Evolutionary conservation across 331 rosid species (phyloP).

Genomic region (Quercus tomentella): DNA sequence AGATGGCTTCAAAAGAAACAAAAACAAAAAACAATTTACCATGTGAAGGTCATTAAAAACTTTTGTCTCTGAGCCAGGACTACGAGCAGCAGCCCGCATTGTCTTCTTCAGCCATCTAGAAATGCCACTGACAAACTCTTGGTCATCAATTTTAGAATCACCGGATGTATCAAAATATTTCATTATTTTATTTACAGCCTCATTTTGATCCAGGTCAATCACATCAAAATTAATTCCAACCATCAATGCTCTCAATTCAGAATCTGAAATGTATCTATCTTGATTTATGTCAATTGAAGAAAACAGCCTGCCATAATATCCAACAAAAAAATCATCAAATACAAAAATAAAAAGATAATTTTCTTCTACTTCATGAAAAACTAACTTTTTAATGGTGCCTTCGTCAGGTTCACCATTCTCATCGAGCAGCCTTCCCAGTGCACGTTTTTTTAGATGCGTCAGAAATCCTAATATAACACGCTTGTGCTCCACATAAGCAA

Average conservation of each 20-base stretch:
- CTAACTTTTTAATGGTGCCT: conserved; percentile 50
- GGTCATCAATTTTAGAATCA: conserved; percentile 5
- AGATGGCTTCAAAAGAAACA: conserved; percentile 36
- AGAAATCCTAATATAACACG: conserved; percentile 75
- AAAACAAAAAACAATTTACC: conserved; percentile 1
- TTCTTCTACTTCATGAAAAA: not conserved
- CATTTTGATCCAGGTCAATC: conserved; percentile 56
- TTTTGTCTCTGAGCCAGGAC: conserved; percentile 25
- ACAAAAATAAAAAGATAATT: not conserved
- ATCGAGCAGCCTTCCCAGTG: conserved; percentile 56
- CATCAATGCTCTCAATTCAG: conserved; percentile 73
- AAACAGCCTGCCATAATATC: conserved; percentile 56
- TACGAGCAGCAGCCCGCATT: conserved; percentile 19
- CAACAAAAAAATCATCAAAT: conserved; percentile 11
- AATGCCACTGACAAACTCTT: conserved; percentile 50
- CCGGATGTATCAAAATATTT: conserved; percentile 60
- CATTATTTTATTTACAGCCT: conserved; percentile 57
- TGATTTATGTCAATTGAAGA: conserved; percentile 34
- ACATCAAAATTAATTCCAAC: conserved; percentile 71
- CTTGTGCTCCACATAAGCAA: conserved; percentile 58
- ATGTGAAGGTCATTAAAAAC: not conserved
- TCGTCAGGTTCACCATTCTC: conserved; percentile 54
- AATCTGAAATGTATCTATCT: conserved; percentile 37
- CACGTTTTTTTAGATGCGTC: conserved; percentile 40
- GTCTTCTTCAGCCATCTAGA: conserved; percentile 58